Base-by-base conservation (phyloP, 2,329 filamentous ascomycete species). In the Mycosphaerella sp. region DNA sequence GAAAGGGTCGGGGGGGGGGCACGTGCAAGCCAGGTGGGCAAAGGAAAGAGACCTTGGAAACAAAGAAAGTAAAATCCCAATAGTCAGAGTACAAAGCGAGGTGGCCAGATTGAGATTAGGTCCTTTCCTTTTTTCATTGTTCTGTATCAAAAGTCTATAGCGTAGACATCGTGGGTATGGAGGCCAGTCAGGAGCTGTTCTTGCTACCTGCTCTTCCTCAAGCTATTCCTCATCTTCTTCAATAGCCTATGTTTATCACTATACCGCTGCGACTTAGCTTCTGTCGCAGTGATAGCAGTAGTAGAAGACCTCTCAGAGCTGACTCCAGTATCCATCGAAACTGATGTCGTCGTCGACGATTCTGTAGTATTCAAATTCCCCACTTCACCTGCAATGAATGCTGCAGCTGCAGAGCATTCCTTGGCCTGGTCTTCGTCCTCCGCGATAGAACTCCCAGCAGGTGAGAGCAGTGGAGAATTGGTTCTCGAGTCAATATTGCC, bases 401-500 rank as follows among this genome's bases (percentile, higher is more conserved):
- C 21, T 31, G 14, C 14, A 12, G 9, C 12, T 6, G 3, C 17
- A 49, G 46, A 29, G 10, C 3, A 29, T 4, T 29, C 26, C 6
- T 29, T 29, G 4, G 4, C 5, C 26, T 17, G 21, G 21, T 12
- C n/a, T 6, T 43, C 10, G 1, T 43, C 6, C 14, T 45, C 51
- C 21, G 32, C 46, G 4, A 38, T 14, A 0, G 47, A 5, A 12
- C 43, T 55, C 7, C 23, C 42, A 12, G 6, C 4, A 1, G 12
- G 29, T 21, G 41, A 21, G 7, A 43, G 41, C 31, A 46, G 38
- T 31, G 48, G 47, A 7, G 53, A 55, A 26, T 55, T 51, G 4
- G 36, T 45, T 23, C 48, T 47, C 9, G 48, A 55, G 26, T 55
- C 48, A 5, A 55, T 51, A 14, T 55, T 51, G 7, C 48, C 53